Evolutionary conservation across 2,329 filamentous ascomycete genomes (phyloP).

Genomic region (Talaromyces sp.): DNA sequence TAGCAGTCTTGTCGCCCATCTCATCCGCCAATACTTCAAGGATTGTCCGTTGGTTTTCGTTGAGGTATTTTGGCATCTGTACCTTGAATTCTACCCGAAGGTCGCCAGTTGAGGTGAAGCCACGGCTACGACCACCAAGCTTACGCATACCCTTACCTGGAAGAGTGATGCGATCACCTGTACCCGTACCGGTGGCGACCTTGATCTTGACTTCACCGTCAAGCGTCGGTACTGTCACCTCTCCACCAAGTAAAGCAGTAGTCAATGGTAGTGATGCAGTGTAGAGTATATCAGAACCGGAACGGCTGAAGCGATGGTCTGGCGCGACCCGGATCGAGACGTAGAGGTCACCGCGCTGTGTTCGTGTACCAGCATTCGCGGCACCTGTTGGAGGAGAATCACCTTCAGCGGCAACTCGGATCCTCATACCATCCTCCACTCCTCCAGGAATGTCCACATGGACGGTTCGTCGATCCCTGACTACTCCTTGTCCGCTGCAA

Average conservation of each 20-base stretch:
- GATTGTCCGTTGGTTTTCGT: slow-evolving; percentile 85
- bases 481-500: slow-evolving; percentile 80
- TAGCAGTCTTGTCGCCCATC: slow-evolving; percentile 88
- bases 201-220: slow-evolving; percentile 89
- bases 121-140: slow-evolving; percentile 61
- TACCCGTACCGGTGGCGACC: slow-evolving; percentile 85
- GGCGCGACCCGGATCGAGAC: slow-evolving; percentile 86
- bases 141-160: slow-evolving; percentile 93
- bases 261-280: slow-evolving; percentile 89
- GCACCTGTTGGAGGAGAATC: slow-evolving; percentile 78
- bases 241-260: slow-evolving; percentile 86
- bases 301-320: slow-evolving; percentile 84
- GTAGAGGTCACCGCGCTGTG: slow-evolving; percentile 82
- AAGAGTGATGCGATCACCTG: slow-evolving; percentile 87
- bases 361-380: slow-evolving; percentile 61
- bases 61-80: slow-evolving; percentile 90
- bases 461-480: slow-evolving; percentile 78
- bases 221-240: slow-evolving; percentile 84
- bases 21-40: slow-evolving; percentile 96
- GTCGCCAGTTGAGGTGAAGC: slow-evolving; percentile 66
- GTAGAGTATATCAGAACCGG: slow-evolving; percentile 87
- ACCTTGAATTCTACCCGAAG: slow-evolving; percentile 93
- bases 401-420: slow-evolving; percentile 81
- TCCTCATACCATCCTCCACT: slow-evolving; percentile 93
- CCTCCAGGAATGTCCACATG: slow-evolving; percentile 90